Conservation (phyloP, 192 early-diverging fungal genomes). For the Dispira simplex region DNA sequence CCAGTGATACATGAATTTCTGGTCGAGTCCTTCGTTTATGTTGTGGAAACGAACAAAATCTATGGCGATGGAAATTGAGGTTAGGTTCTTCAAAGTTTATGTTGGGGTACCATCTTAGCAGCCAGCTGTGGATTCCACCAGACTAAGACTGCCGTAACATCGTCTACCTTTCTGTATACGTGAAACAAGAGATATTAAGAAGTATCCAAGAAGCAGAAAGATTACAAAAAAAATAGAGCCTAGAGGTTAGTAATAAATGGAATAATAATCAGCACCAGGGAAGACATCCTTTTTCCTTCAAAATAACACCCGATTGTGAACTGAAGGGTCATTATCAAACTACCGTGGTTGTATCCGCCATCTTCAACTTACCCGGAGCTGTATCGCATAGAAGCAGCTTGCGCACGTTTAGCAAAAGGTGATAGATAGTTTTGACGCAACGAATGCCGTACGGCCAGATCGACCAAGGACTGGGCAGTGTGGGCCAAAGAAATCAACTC, state of each 20-base stretch:
- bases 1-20: too few species aligned
- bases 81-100: background rate
- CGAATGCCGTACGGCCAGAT: background rate
- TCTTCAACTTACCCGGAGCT: background rate
- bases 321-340: too few species aligned
- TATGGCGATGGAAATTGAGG: background rate
- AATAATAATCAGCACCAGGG: background rate
- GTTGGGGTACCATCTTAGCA: background rate
- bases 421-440: background rate
- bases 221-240: background rate
- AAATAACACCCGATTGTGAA: background rate
- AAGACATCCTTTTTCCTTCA: background rate
- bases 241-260: background rate
- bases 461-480: background rate
- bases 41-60: too few species aligned
- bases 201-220: background rate
- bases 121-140: slow-evolving; percentile 6
- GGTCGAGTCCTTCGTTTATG: too few species aligned
- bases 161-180: background rate
- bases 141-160: background rate
- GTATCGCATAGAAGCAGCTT: background rate
- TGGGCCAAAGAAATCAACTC: background rate
- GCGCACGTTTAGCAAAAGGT: slow-evolving; percentile 1
- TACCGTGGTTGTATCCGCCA: background rate
- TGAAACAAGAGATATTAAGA: too few species aligned